phyloP scores from a whole-genome alignment of 75 land plant genomes.

The Selaginella moellendorffii region DNA sequence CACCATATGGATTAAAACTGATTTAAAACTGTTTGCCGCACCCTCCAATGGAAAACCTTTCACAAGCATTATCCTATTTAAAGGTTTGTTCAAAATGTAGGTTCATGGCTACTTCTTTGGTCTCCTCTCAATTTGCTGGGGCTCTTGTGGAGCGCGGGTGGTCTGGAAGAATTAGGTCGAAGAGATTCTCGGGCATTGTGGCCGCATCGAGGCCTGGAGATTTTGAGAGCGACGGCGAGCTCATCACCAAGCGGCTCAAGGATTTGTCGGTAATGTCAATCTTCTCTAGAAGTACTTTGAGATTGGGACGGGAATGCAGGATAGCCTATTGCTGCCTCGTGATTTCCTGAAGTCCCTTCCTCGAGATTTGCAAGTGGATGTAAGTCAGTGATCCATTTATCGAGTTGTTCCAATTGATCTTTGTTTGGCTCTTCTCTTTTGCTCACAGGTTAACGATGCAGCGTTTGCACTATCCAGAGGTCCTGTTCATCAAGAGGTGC shows the following conservation, averaged over 20 bases:
- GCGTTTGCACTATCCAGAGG: conserved; percentile 85
- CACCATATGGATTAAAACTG: too few species aligned
- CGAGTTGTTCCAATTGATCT: conserved; percentile 1
- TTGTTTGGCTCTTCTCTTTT: conserved; percentile 1
- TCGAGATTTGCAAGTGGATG: conserved; percentile 57
- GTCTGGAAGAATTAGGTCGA: too few species aligned
- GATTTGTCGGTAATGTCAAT: background rate
- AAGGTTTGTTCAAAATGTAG: too few species aligned
- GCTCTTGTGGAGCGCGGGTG: too few species aligned
- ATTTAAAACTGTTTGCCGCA: too few species aligned
- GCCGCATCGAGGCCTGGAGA: too few species aligned
- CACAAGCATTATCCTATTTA: too few species aligned
- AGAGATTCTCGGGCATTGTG: too few species aligned
- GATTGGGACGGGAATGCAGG: conserved; percentile 37
- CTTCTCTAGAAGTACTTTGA: background rate
- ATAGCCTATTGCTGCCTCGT: conserved; percentile 47
- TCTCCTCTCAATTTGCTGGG: too few species aligned
- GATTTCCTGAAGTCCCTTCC: conserved; percentile 50
- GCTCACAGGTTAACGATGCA: conserved; percentile 74
- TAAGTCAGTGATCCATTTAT: conserved; percentile 21
- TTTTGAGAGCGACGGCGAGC: background rate
- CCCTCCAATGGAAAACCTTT: too few species aligned
- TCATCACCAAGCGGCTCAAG: background rate
- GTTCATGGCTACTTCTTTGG: too few species aligned
- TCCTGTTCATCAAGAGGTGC: conserved; percentile 56